A percentile compares a stretch with the other conserved stretches of the same genome.
Evolutionary conservation across 2,329 filamentous ascomycete species (phyloP).

Genomic region (Lachnellula cervina): DNA sequence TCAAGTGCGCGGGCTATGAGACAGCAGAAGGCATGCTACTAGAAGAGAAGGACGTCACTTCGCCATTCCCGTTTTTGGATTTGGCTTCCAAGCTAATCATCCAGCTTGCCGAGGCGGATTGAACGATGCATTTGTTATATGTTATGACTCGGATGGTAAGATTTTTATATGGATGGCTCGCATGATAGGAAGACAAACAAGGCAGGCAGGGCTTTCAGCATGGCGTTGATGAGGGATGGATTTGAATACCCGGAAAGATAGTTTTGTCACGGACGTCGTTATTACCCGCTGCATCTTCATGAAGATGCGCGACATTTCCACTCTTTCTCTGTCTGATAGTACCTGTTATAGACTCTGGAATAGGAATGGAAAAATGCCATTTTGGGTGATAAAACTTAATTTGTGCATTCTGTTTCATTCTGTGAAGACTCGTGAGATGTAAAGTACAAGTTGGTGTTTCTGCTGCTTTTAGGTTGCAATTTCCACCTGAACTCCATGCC

Average conservation of each 20-base stretch:
- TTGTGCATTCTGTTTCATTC: neutral
- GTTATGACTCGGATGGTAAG: slow-evolving; percentile 3
- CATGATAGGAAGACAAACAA: neutral
- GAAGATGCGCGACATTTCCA: slow-evolving; percentile 7
- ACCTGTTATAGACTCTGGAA: slow-evolving; percentile 5
- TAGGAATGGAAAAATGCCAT: slow-evolving; percentile 3
- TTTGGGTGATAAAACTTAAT: neutral
- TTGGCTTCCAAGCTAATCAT: slow-evolving; percentile 89
- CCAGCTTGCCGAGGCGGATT: slow-evolving; percentile 79
- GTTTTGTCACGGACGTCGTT: neutral
- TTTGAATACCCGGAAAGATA: slow-evolving; percentile 13
- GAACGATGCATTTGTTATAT: neutral
- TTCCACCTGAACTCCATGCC: slow-evolving; percentile 11
- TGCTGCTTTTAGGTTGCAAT: neutral
- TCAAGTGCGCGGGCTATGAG: slow-evolving; percentile 97
- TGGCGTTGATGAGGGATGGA: slow-evolving; percentile 14
- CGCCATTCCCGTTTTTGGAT: slow-evolving; percentile 92
- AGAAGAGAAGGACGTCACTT: slow-evolving; percentile 92
- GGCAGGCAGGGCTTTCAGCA: slow-evolving; percentile 6
- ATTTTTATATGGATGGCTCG: slow-evolving; percentile 1
- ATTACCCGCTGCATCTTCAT: neutral
- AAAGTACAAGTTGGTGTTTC: neutral
- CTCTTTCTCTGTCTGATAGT: slow-evolving; percentile 11
- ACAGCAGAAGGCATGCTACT: slow-evolving; percentile 65
- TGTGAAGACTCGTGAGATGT: neutral